phyloP scores from a whole-genome alignment of 2,329 filamentous ascomycete genomes.

The Beauveria medogensis region DNA sequence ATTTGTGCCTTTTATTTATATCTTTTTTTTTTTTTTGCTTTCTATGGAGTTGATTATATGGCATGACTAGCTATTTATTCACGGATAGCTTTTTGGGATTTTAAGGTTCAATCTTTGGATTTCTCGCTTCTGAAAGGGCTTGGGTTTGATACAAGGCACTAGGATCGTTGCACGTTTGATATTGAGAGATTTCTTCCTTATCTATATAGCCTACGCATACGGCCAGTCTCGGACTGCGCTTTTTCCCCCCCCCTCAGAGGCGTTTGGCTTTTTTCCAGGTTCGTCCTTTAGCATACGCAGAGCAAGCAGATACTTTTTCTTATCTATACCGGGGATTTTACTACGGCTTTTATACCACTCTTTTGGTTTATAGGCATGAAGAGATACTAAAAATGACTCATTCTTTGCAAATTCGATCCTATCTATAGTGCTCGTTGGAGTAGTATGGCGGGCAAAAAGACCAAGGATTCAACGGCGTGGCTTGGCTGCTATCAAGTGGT shows the following conservation, averaged over 20 bases:
- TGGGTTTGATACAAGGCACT: not conserved
- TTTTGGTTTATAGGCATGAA: not conserved
- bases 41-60: slow-evolving; percentile 4
- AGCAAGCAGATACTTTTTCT: not conserved
- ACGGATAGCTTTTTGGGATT: not conserved
- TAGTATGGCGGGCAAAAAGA: not conserved
- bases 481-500: not conserved
- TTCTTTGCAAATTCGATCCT: too few relatives aligned
- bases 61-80: not conserved
- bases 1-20: not conserved
- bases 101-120: not conserved
- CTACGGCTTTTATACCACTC: not conserved
- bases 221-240: not conserved
- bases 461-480: not conserved
- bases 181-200: not conserved
- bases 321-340: not conserved
- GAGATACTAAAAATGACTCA: not conserved
- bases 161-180: not conserved
- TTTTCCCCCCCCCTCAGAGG: not conserved
- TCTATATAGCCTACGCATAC: not conserved
- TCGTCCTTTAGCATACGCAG: not conserved
- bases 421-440: not conserved
- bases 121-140: not conserved
- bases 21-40: not conserved
- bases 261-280: not conserved